Base-by-base conservation (phyloP, 2,329 filamentous ascomycete genomes). In the Aspergillus pseudoglaucus region DNA sequence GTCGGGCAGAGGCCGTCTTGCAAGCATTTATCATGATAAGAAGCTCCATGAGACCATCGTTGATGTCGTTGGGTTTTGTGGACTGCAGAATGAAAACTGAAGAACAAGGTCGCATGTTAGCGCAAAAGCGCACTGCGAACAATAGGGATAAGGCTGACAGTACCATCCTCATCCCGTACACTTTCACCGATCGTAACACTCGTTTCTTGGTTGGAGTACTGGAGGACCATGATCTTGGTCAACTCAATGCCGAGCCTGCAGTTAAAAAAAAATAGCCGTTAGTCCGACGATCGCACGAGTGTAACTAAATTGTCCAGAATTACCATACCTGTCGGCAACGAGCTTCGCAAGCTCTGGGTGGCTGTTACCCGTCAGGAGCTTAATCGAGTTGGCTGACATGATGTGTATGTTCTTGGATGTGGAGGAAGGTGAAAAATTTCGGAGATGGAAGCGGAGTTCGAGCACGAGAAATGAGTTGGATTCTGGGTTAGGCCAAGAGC, bases 11-110 rank as follows among this genome's bases (percentile, higher is more conserved):
- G 38, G 85, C 85, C 20, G 84, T 88, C 68, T 88, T 85, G 78
- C 91, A 96, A 54, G 91, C 91, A 66, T 95, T 94, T 71, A 96
- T 94, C 84, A 96, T 95, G 73, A 97, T 96, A 57, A 97, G 81
- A 33, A 97, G 81, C 73, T 98, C 91, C 91, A 98, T 97, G 51
- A 98, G 80, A 44, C 90, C 90, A 68, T 97, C 91, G 72, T 98
- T 98, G 75, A 97, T 94, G 66, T 96, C 90, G 67, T 91, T 90
- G 2, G 91, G 91, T 37, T 88, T 85, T 42, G 93, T 95, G 20
- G 91, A 95, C 73, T 97, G 91, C 51, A 97, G 78, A 61, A 97
- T 95, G 75, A 96, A 97, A 65, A 96, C 90, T 83, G 60, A 39
- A 45, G 49, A 27, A 45, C 23, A 53, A 53, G 53, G 49, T 33